phyloP scores from a whole-genome alignment of 345 rosid species.

The Lagerstroemia speciosa region DNA sequence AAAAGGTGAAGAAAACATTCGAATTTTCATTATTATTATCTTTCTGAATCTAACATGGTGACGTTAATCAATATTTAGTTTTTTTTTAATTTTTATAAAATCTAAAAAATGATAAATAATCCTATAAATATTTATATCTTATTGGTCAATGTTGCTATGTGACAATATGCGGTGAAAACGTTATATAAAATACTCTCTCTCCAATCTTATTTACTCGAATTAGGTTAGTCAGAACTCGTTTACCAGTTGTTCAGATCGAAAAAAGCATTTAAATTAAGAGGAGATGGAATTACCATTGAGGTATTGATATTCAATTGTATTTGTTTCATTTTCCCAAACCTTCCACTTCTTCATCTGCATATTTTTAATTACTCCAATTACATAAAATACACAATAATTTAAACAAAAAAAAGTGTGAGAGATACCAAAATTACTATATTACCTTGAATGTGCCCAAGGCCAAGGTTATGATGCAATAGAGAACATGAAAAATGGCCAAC shows the following conservation, averaged over 20 bases:
- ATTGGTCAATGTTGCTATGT: too few species aligned
- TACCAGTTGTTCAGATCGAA: too few species aligned
- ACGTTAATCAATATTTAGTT: too few species aligned
- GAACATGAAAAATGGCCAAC: slow-evolving; percentile 63
- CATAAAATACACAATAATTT: not conserved
- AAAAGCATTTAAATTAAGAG: not conserved
- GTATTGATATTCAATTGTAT: slow-evolving; percentile 64
- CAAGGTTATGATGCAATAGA: slow-evolving; percentile 60
- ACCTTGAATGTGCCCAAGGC: slow-evolving; percentile 71
- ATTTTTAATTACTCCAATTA: not conserved
- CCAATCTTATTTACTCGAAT: too few species aligned
- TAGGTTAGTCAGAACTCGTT: too few species aligned
- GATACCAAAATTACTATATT: not conserved
- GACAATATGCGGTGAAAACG: too few species aligned
- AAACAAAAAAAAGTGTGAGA: not conserved
- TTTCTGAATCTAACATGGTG: too few species aligned
- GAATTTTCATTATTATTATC: too few species aligned
- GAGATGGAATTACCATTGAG: slow-evolving; percentile 22
- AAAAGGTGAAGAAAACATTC: not conserved
- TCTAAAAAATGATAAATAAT: too few species aligned
- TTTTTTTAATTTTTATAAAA: too few species aligned
- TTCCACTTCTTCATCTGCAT: slow-evolving; percentile 84
- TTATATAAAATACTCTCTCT: too few species aligned
- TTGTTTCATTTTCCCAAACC: slow-evolving; percentile 78
- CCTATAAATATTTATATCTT: too few species aligned